These are phyloP conservation scores for Aechmea fasciata DNA, from an alignment of 176 grass and related monocot genomes.

Conservation along the genomic window DNA sequence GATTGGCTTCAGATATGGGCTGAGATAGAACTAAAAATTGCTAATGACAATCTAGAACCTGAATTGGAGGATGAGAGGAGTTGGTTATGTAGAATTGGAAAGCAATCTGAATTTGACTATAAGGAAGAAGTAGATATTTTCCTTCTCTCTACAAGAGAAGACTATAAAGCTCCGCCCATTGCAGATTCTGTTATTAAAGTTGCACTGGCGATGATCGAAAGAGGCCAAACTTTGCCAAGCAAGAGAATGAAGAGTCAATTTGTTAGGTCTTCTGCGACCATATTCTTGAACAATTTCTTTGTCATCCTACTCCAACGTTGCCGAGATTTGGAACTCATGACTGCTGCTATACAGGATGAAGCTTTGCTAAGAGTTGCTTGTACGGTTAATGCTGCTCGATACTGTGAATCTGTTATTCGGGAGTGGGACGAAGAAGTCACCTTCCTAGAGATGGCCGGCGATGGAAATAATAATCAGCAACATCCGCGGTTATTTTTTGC, in stretches of 20 bases:
- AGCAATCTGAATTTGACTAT: conserved; percentile 25
- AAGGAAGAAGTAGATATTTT: conserved; percentile 32
- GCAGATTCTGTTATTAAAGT: conserved; percentile 70
- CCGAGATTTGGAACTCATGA: conserved; percentile 39
- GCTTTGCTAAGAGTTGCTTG: conserved; percentile 40
- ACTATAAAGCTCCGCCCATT: conserved; percentile 70
- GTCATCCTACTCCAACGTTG: conserved; percentile 42
- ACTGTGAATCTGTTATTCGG: conserved; percentile 54
- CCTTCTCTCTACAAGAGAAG: conserved; percentile 72
- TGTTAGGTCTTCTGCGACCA: conserved; percentile 45
- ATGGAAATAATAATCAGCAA: conserved; percentile 11
- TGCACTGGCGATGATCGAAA: conserved; percentile 69
- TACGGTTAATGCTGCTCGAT: conserved; percentile 57
- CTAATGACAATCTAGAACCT: conserved; percentile 54
- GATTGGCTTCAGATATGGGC: conserved; percentile 90
- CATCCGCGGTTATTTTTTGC: conserved; percentile 48
- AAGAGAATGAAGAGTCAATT: conserved; percentile 44
- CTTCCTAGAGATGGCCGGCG: conserved; percentile 56
- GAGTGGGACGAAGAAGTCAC: conserved; percentile 71
- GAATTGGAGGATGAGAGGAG: conserved; percentile 45
- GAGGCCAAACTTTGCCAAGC: conserved; percentile 45
- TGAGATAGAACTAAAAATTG: conserved; percentile 53
- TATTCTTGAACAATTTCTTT: conserved; percentile 77
- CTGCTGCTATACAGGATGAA: conserved; percentile 41
- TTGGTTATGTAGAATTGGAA: conserved; percentile 40